Evolutionary conservation across 345 rosid species (phyloP).

Genomic region (Clarkia xantiana): DNA sequence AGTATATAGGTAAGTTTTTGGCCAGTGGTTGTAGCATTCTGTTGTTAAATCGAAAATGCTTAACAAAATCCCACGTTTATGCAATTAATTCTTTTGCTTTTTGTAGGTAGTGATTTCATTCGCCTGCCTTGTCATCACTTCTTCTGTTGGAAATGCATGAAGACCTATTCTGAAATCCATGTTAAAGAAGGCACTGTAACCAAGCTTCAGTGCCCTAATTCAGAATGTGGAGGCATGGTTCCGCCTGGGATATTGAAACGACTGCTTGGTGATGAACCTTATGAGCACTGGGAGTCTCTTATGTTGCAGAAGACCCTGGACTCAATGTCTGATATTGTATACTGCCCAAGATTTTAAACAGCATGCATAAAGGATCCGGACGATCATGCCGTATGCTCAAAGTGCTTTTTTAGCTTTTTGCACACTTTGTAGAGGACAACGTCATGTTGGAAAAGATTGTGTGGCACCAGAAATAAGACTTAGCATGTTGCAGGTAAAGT

Average conservation of each 20-base stretch:
- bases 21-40: neutral
- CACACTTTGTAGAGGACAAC: conserved; percentile 53
- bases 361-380: conserved; percentile 84
- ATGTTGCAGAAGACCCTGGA: conserved; percentile 70
- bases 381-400: conserved; percentile 68
- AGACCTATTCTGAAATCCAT: conserved; percentile 50
- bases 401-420: conserved; percentile 83
- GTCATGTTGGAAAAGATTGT: conserved; percentile 53
- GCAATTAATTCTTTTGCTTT: neutral
- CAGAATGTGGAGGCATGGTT: conserved; percentile 45
- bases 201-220: conserved; percentile 64
- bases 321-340: conserved; percentile 63
- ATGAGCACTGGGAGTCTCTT: conserved; percentile 66
- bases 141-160: conserved; percentile 68
- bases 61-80: neutral
- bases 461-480: conserved; percentile 64
- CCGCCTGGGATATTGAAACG: conserved; percentile 61
- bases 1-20: conserved; percentile 54
- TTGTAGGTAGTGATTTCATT: conserved; percentile 49
- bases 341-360: conserved; percentile 81
- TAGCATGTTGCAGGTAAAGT: conserved; percentile 46
- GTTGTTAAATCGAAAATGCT: neutral
- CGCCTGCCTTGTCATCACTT: conserved; percentile 73
- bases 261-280: conserved; percentile 52
- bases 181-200: conserved; percentile 64